Evolutionary conservation across 1,139 yeast genomes (phyloP), one percentile per base, ranked within the genome.

Genomic region (Pneumocystis jirovecii): DNA sequence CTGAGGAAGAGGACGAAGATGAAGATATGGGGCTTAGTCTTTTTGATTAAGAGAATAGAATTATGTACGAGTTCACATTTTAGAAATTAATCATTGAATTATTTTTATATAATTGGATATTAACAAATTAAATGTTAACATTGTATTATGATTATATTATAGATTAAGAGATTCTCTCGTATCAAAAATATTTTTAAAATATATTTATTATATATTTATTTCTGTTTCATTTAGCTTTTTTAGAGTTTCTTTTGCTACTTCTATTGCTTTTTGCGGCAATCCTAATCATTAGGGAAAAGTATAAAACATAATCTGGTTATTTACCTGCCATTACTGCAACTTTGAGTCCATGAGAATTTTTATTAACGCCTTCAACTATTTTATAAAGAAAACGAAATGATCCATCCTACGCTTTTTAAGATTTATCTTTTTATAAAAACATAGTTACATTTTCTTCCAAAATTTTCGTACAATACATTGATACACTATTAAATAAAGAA

Each of bases 21-120:
- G 85, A 78, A 71, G 96, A 87, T 83, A 89, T 90, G 97, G 97
- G 96, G 73, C 87, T 91, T 90, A 97, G 97, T 83, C 85, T 93
- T 80, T 91, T 91, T 85, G 97, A 91, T 85, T 93, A 93, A 93
- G 85, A 80, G 68, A 66, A 39, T 60, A 62, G 50, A 61, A 45
- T 60, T 39, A 8, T 31, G 12, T 39, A 60, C 15, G 19, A 15
- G 15, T 40, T 40, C n/a, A 31, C 21, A 19, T 39, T 42, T 60
- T 12, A 39, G 6, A 50, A 44, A 19, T 19, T n/a, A 10, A 44
- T 44, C 10, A 50, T 50, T 29, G 7, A 50, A 17, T 50, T 50
- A 50, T 31, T 50, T 50, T 50, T 50, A 8, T 25, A 19, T 25
- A 37, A 50, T 50, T 50, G 4, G 25, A 25, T 50, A 50, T 50